Percentiles rank a stretch among this genome's conserved stretches.
Evolutionary conservation across 1,139 yeast genomes (phyloP).

Genomic region (Hansenula lynferdii): DNA sequence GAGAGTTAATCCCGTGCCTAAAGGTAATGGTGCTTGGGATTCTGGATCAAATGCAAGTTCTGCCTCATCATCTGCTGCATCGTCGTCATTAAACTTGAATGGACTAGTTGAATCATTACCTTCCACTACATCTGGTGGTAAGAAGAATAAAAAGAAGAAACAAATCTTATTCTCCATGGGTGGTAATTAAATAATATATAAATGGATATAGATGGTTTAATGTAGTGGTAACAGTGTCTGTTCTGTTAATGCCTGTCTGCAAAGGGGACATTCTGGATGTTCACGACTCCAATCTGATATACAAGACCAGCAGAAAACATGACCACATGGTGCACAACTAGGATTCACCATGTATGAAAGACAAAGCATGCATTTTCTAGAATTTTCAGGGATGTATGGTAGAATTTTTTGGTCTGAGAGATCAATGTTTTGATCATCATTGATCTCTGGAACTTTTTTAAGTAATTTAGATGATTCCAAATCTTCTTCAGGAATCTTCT

Average conservation of each 20-base stretch:
- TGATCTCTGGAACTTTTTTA: constrained; percentile 2
- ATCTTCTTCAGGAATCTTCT: constrained; percentile 7
- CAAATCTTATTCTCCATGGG: constrained; percentile 43
- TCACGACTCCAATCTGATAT: constrained; percentile 87
- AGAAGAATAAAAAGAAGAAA: constrained; percentile 38
- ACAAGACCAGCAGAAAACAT: constrained; percentile 90
- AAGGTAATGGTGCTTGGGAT: constrained; percentile 30
- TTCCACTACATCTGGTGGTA: constrained; percentile 12
- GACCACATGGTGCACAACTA: constrained; percentile 87
- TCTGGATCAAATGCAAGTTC: constrained; percentile 5
- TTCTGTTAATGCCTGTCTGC: constrained; percentile 71
- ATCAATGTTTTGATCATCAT: constrained; percentile 31
- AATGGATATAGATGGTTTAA: too few species aligned
- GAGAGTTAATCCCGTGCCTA: constrained; percentile 31
- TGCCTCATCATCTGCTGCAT: constrained; percentile 5
- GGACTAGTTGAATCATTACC: constrained; percentile 16
- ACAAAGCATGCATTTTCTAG: constrained; percentile 82
- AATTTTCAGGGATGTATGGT: constrained; percentile 65
- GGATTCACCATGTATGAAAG: constrained; percentile 78
- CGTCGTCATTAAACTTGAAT: constrained; percentile 19
- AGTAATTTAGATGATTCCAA: constrained; percentile 7
- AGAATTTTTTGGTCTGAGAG: constrained; percentile 52
- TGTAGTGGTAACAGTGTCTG: constrained; percentile 70
- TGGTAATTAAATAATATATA: constrained; percentile 12
- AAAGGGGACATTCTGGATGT: constrained; percentile 86